Base-by-base conservation (phyloP, 2,329 filamentous ascomycete genomes). In the Penicillium thymicola region DNA sequence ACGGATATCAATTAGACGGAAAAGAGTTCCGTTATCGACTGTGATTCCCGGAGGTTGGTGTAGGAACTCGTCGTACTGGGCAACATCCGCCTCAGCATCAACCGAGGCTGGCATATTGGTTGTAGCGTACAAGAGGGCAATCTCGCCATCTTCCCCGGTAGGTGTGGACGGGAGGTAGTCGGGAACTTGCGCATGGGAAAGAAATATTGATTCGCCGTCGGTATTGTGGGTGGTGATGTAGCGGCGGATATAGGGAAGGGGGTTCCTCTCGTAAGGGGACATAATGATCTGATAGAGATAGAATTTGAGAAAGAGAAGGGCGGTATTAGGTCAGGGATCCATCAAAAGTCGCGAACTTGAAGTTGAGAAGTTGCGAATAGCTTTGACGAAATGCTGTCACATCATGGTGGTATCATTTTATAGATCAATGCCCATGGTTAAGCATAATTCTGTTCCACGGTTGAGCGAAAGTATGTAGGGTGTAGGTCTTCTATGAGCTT, bases 221-320 rank as follows among this genome's bases (percentile, higher is more conserved):
- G 60, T 61, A 57, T 67, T 67, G 68, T 76, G 73, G 21, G 70
- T 71, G 23, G 74, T 76, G 51, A 76, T 76, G 59, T 67, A 72
- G 51, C 74, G 73, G 57, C 71, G 69, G 56, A 70, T 70, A 25
- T 60, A 57, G 3, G 69, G 70, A 59, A 69, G 70, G 37, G 65
- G 55, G 57, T 68, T 71, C 38, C 53, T 54, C 45, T 61, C 58
- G 51, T 64, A 61, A 8, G 55, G 37, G 42, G 62, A 30, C 62
- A 66, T 66, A 25, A 34, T 57, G 34, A 23, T 21, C 5, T 16
- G 27, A 27, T 37, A 21, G 3, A 37, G 11, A 45, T 34, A 25
- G 16, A 30, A 51, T 57, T 42, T 30, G 51, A 36, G 13, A 7
- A 49, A 36, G 41, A 46, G 42, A 43, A 14, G 40, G 23, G 14